Base-by-base conservation (phyloP, 805 yeast species). In the Wickerhamiella brachini region DNA sequence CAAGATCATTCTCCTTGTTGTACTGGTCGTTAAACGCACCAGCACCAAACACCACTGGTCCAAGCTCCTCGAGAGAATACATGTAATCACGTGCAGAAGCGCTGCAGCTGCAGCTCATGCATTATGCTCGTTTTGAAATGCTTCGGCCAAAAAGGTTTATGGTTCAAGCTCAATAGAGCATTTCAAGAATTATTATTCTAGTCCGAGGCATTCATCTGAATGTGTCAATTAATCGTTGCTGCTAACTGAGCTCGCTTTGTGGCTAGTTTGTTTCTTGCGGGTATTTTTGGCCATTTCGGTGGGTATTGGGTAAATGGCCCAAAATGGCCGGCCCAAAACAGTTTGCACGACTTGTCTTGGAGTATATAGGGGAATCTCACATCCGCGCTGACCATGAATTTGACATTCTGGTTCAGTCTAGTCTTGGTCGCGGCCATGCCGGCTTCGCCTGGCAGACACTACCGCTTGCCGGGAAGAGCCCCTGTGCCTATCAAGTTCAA, bases 1-100 rank as follows among this genome's bases (percentile, higher is more conserved):
- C 57, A 0, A 68, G 59, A 37, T 71, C 70, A 0, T 95, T 95
- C 58, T 84, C 75, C 10, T 72, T 78, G 54, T 83, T 77, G 71
- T 86, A 89, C 62, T 83, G 94, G 21, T 78, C 72, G 67, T 86
- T 88, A 72, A 88, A 81, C 3, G 84, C 84, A 0, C 95, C 95
- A 1, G 95, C 96, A 0, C 97, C 97, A 2, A 88, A 69, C 15
- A 88, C 70, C 48, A 89, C 65, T 0, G 81, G 80, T 29, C 47
- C 47, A 3, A 45, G 21, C 9, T 45, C 24, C 17, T 45, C 47
- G 17, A 45, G 18, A 13, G 41, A 8, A 29, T 29, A 29, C 34
- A 29, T 29, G 34, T 29, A 29, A 29, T 29, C 34, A 29, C 34
- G 34, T 29, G 34, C 34, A 29, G 15, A 5, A 24, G 26, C 8